Evolutionary conservation across 140 eudicot genomes (phyloP).

Genomic region (Bidens hawaiensis): DNA sequence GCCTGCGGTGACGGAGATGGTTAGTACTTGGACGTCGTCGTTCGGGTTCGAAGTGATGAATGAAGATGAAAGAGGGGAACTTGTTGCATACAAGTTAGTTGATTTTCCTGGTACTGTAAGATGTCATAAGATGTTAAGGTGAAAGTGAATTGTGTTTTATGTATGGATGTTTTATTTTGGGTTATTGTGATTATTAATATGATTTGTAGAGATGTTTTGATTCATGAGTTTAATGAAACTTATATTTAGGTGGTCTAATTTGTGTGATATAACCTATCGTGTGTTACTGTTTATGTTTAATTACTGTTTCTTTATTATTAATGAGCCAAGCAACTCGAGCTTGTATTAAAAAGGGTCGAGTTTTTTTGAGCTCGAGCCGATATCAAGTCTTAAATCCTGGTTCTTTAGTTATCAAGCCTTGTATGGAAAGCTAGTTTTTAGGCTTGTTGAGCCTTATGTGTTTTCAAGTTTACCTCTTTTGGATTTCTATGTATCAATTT

Average conservation of each 20-base stretch:
- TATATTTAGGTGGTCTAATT: background rate
- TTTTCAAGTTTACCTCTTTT: too few relatives aligned
- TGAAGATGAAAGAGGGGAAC: slow-evolving; percentile 32
- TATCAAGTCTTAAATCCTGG: too few relatives aligned
- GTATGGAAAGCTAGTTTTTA: too few relatives aligned
- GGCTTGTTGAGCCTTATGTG: too few relatives aligned
- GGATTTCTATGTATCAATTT: too few relatives aligned
- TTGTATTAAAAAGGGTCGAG: too few relatives aligned
- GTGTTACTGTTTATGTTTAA: too few relatives aligned
- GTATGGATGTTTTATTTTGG: background rate
- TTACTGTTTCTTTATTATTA: too few relatives aligned
- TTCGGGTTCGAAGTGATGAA: slow-evolving; percentile 65
- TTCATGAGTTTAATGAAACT: background rate
- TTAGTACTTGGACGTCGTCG: slow-evolving; percentile 59
- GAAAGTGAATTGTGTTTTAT: background rate
- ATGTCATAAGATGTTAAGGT: slow-evolving; percentile 8
- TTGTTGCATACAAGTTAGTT: slow-evolving; percentile 53
- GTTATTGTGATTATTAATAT: too few relatives aligned
- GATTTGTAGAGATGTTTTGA: background rate
- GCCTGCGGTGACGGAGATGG: slow-evolving; percentile 57
- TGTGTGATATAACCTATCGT: background rate
- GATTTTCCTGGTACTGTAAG: slow-evolving; percentile 45
- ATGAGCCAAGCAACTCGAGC: too few relatives aligned
- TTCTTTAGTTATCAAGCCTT: too few relatives aligned
- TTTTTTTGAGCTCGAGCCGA: too few relatives aligned